Evolutionary conservation across 257 asterid species (phyloP).

Genomic region (Cordia subcordata): DNA sequence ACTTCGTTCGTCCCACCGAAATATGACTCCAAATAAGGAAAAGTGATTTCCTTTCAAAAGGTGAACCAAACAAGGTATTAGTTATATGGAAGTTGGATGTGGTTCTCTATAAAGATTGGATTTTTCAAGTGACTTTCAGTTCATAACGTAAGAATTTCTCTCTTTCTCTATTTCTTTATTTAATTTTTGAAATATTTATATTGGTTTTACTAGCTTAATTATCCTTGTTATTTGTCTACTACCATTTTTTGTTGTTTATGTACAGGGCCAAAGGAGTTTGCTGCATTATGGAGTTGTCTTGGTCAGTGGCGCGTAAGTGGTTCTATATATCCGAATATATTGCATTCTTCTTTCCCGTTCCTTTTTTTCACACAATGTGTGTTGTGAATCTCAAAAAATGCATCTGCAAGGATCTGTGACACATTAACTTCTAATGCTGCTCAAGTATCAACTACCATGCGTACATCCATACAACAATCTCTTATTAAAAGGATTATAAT

Average conservation of each 20-base stretch:
- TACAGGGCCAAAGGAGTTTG: constrained; percentile 75
- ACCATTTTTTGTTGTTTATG: constrained; percentile 5
- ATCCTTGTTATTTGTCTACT: constrained; percentile 2
- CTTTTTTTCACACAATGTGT: too few species aligned
- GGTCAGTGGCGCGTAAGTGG: constrained; percentile 76
- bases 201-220: neutral
- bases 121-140: too few species aligned
- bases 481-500: too few species aligned
- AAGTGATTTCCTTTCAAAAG: too few species aligned
- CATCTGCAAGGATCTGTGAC: too few species aligned
- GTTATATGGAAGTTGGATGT: neutral
- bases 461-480: too few species aligned
- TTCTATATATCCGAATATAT: neutral
- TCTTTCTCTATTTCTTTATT: neutral
- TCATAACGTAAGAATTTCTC: neutral
- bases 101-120: too few species aligned
- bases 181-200: neutral
- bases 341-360: neutral
- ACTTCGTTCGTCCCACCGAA: too few species aligned
- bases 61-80: too few species aligned
- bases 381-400: neutral
- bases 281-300: constrained; percentile 77
- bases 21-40: too few species aligned
- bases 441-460: too few species aligned
- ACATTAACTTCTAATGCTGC: too few species aligned